Conservation (phyloP, 2,329 filamentous ascomycete species). For the Beauveria australis region DNA sequence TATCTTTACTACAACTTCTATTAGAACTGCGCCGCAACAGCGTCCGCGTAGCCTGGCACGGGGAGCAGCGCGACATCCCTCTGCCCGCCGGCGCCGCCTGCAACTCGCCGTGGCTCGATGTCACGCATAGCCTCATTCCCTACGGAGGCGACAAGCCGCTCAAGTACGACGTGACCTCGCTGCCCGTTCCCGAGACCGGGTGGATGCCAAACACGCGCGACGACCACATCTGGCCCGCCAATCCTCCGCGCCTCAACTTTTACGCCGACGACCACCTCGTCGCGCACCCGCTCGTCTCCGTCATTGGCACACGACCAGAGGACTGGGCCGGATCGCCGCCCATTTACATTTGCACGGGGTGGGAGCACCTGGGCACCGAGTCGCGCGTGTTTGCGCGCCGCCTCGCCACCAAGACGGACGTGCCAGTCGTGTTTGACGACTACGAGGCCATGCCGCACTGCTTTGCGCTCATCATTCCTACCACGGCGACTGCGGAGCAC, state of each 20-base stretch:
- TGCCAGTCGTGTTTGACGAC: slow-evolving; percentile 57
- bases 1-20: slow-evolving; percentile 60
- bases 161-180: slow-evolving; percentile 37
- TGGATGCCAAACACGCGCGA: slow-evolving; percentile 20
- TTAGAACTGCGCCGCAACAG: slow-evolving; percentile 49
- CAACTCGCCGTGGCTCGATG: slow-evolving; percentile 64
- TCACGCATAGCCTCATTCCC: slow-evolving; percentile 45
- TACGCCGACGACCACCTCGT: slow-evolving; percentile 47
- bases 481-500: slow-evolving; percentile 34
- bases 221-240: slow-evolving; percentile 50
- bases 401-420: slow-evolving; percentile 44
- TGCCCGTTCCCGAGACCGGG: slow-evolving; percentile 30
- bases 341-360: slow-evolving; percentile 58
- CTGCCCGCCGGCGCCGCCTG: slow-evolving; percentile 58
- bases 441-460: slow-evolving; percentile 77
- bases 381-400: slow-evolving; percentile 50
- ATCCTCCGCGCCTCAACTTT: slow-evolving; percentile 43
- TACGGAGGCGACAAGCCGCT: slow-evolving; percentile 18
- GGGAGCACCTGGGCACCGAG: slow-evolving; percentile 66
- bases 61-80: slow-evolving; percentile 47
- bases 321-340: slow-evolving; percentile 59
- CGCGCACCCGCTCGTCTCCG: slow-evolving; percentile 60
- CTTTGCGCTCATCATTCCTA: slow-evolving; percentile 52
- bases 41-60: slow-evolving; percentile 51
- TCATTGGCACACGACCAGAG: slow-evolving; percentile 38